A percentile compares a stretch with the other conserved stretches of the same genome.
Evolutionary conservation across 495 filamentous ascomycete species (phyloP).

Genomic region (Aspergillus heteromorphus): DNA sequence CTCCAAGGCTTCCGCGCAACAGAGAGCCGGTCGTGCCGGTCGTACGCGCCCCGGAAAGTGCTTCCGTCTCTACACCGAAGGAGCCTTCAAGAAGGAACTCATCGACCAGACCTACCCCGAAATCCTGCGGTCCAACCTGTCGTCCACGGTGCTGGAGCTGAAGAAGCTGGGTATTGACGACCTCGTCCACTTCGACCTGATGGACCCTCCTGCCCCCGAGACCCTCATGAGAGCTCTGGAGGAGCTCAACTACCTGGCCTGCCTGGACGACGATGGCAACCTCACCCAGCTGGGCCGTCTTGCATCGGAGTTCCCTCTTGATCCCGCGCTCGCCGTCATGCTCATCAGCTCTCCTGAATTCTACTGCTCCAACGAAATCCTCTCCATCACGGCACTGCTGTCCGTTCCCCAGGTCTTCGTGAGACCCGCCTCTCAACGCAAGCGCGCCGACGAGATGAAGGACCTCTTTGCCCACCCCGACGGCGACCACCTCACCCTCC

Average conservation of each 20-base stretch:
- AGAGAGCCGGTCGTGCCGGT: conserved; percentile 96
- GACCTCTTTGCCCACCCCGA: conserved; percentile 84
- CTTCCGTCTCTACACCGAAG: conserved; percentile 94
- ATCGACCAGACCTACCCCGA: conserved; percentile 97
- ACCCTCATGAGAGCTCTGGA: conserved; percentile 98
- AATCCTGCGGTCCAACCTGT: conserved; percentile 87
- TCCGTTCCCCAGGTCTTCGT: conserved; percentile 95
- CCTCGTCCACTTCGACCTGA: conserved; percentile 95
- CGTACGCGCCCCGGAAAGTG: conserved; percentile 97
- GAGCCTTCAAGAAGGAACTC: conserved; percentile 95
- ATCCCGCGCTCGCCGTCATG: conserved; percentile 95
- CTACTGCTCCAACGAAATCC: conserved; percentile 96
- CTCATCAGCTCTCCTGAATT: conserved; percentile 95
- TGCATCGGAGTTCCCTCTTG: conserved; percentile 93
- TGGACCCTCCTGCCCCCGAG: conserved; percentile 97
- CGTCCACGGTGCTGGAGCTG: conserved; percentile 89
- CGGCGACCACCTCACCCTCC: conserved; percentile 90
- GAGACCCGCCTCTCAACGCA: conserved; percentile 73
- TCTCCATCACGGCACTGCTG: conserved; percentile 89
- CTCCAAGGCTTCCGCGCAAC: conserved; percentile 96
- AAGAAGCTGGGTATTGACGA: conserved; percentile 97
- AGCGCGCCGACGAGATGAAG: conserved; percentile 98
- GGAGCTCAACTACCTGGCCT: conserved; percentile 95
- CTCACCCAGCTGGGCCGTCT: conserved; percentile 79
- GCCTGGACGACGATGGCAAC: conserved; percentile 92